phyloP scores from a whole-genome alignment of 2,329 filamentous ascomycete species.

The Cladophialophora chaetospira region DNA sequence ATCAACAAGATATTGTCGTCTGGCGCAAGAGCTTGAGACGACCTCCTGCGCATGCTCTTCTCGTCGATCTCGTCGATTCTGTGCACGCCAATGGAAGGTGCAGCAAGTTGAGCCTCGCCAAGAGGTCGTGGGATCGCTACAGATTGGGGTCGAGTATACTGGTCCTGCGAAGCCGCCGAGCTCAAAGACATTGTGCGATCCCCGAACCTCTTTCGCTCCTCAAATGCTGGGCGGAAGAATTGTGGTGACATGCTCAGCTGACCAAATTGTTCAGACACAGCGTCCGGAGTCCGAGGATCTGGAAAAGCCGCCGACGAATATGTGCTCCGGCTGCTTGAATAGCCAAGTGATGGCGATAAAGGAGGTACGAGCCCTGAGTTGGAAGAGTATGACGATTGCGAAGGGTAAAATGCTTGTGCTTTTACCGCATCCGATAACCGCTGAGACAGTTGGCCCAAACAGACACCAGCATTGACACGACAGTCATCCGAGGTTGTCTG shows the following conservation, averaged over 20 bases:
- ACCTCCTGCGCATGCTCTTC: conserved; percentile 25
- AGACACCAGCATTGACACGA: conserved; percentile 40
- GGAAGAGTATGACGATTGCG: conserved; percentile 10
- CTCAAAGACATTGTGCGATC: conserved; percentile 18
- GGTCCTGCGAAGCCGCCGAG: conserved; percentile 18
- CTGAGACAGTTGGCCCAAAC: conserved; percentile 41
- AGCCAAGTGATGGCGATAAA: conserved; percentile 25
- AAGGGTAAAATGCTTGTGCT: conserved; percentile 23
- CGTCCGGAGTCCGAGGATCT: conserved; percentile 17
- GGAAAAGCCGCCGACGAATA: conserved; percentile 23
- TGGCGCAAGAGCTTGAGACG: conserved; percentile 27
- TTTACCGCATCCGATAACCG: conserved; percentile 32
- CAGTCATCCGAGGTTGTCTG: conserved; percentile 42
- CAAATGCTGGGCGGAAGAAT: not conserved
- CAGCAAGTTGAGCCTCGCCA: not conserved
- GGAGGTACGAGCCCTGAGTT: conserved; percentile 16
- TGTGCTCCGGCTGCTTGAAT: conserved; percentile 30
- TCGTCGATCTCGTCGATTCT: conserved; percentile 20
- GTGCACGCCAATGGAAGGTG: conserved; percentile 6
- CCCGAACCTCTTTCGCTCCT: not conserved
- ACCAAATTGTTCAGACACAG: conserved; percentile 17
- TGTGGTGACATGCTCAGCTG: conserved; percentile 15
- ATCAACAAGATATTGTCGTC: conserved; percentile 31
- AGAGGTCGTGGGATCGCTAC: not conserved
- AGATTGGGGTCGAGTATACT: conserved; percentile 3